Percentiles rank a stretch among this genome's conserved stretches.
Evolutionary conservation across 192 early-diverging fungal genomes (phyloP).

Genomic region (Entomortierella lignicola): DNA sequence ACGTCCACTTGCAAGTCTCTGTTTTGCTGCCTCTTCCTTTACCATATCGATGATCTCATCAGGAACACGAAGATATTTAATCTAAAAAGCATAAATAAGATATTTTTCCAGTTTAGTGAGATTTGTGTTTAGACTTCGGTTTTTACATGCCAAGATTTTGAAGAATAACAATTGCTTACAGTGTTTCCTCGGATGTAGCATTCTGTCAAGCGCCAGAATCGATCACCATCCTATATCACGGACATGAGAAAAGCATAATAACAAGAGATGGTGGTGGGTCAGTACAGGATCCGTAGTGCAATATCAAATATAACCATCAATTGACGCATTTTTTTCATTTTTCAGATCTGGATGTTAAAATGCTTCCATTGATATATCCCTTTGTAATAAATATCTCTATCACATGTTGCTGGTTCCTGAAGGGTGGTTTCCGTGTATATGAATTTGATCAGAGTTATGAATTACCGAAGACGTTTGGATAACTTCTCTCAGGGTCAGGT

Average conservation of each 20-base stretch:
- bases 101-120: background rate
- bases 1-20: conserved; percentile 58
- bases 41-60: conserved; percentile 95
- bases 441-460: background rate
- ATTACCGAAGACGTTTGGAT: conserved; percentile 90
- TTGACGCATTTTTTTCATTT: background rate
- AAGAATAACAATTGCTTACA: conserved; percentile 39
- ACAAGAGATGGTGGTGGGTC: background rate
- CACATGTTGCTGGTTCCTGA: background rate
- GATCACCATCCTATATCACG: conserved; percentile 81
- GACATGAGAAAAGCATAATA: background rate
- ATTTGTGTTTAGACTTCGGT: too few relatives aligned
- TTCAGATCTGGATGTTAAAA: too few relatives aligned
- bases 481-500: conserved; percentile 93
- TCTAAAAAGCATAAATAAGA: conserved; percentile 37
- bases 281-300: too few relatives aligned
- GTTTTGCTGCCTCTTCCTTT: conserved; percentile 80
- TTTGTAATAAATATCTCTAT: too few relatives aligned
- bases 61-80: conserved; percentile 87
- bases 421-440: too few relatives aligned
- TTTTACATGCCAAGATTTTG: too few relatives aligned
- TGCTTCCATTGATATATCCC: too few relatives aligned
- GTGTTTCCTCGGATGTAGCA: conserved; percentile 95
- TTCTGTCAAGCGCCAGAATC: conserved; percentile 92
- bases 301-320: too few relatives aligned